Evolutionary conservation across 148 eudicot genomes (phyloP), one percentile per base, ranked within the genome.

Genomic region (Dianthus caryophyllus): DNA sequence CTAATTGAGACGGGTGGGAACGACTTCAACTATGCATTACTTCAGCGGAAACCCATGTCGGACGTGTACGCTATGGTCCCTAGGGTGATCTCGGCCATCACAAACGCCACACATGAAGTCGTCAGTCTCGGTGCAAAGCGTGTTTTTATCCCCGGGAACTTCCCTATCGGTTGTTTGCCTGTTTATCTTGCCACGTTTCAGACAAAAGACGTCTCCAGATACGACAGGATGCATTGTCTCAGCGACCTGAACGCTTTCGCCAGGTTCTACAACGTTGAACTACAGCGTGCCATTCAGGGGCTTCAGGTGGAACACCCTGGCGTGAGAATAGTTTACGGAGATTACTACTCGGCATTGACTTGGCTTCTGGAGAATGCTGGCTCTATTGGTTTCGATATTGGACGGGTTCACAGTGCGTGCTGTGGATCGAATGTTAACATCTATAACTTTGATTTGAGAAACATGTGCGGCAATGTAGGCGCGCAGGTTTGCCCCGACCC

Each of bases 1-100:
- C 17, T 82, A 5, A 48, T 73, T 38, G 85, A 76, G 41, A 61
- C 66, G 0, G 83, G 85, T 43, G 81, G 83, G 15, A 82, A 79
- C 43, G 83, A 82, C 68, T 67, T 54, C 51, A 73, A 76, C 33
- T n/a, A 50, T 48, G 73, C 78, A n/a, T 43, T 71, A 17, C 55
- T 58, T 4, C 63, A 73, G 29, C 72, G 77, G 6, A 69, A 49
- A 59, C 57, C 64, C 4, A 15, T 55, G 12, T 47, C 76, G 50
- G 73, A 65, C 12, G 41, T 70, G 11, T 48, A 58, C 26, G 18
- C 41, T 6, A 46, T 82, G 60, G 78, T 73, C 7, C 76, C 80
- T n/a, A 22, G 36, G 30, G 73, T 82, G 25, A 36, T 82, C 18
- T 18, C 47, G 22, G 39, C 62, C 39, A 78, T 78, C 22, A 49